Evolutionary conservation across 2,329 filamentous ascomycete genomes (phyloP), one percentile per base, ranked within the genome.

Genomic region (Ustilaginoidea virens): DNA sequence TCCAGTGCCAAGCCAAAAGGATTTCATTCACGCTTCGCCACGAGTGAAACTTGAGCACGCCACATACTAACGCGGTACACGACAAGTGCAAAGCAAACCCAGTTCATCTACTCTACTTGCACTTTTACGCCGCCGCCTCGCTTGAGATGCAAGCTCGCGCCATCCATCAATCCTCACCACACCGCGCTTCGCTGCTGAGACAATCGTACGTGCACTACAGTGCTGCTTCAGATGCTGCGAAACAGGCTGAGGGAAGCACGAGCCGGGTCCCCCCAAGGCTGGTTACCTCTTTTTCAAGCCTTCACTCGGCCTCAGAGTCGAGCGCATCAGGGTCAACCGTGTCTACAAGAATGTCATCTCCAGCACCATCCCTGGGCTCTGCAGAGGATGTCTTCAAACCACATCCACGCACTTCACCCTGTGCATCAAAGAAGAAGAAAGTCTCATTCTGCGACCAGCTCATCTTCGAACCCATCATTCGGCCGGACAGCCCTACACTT

Each of bases 41-140:
- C n/a, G n/a, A n/a, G n/a, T n/a, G n/a, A n/a, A n/a, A 7, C n/a
- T 3, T 24, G n/a, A 12, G 19, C 2, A 21, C 8, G 11, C 11
- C 22, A 8, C 21, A 31, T 19, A 12, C 23, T 20, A 7, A 22
- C 15, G 22, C 15, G 7, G 7, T 18, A 6, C n/a, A 21, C 13
- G 13, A 10, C 13, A 25, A 47, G 46, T 52, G 52, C 9, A 43
- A 53, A 16, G 50, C 64, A 13, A 63, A 70, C 41, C 62, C 66
- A 2, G 51, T 64, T 5, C 63, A 72, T 40, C 52, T 70, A 19
- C 64, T 73, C 37, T 71, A 69, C 35, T 55, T 74, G 5, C 61
- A 69, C 43, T 72, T 73, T 44, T 74, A 72, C 36, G 68, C 67
- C n/a, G 69, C 69, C 13, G 62, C 57, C n/a, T 63, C 68, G 10